Base-by-base conservation (phyloP, 148 eudicot genomes). In the Nepenthes gracilis region DNA sequence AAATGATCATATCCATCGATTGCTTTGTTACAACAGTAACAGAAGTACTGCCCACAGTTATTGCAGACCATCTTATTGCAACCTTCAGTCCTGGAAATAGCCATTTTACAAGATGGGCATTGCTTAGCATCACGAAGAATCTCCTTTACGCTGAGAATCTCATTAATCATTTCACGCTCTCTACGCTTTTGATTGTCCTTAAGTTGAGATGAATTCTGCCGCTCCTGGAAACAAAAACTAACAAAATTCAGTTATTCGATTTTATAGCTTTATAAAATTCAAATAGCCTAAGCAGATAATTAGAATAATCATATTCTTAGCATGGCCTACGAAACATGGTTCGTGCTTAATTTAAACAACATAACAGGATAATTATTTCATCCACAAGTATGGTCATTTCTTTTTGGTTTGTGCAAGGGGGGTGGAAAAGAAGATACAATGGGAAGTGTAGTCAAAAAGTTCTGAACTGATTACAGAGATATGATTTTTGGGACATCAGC, bases 31-130 rank as follows among this genome's bases (percentile, higher is more conserved):
- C 98, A 93, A 37, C 78, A 82, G 63, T 88, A 93, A 73, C 98
- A 93, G 68, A 93, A 93, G 67, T 74, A 86, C 49, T 59, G 60
- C 43, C 87, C 91, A 75, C 96, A 93, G 54, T 84, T 77, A 1
- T 75, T 36, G 61, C 98, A 88, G 45, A 77, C 83, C 86, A 93
- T 93, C 76, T 93, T 86, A 66, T 93, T 93, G 81, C 98, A 93
- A 38, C 98, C 98, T 61, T 84, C 96, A 54, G 74, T 84, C 72
- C 83, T 76, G 33, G 96, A 88, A 68, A 93, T 93, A 47, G 96
- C 98, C 78, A 88, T 82, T 69, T 88, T 88, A 70, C 98, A 93
- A 47, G 88, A 70, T 60, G 98, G 96, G 66, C 98, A 93, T 54
- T 76, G 96, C 70, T 84, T 93, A 35, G 97, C 80, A 72, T 75